phyloP scores from a whole-genome alignment of 129 eudicot species.

The Scalesia atractyloides region DNA sequence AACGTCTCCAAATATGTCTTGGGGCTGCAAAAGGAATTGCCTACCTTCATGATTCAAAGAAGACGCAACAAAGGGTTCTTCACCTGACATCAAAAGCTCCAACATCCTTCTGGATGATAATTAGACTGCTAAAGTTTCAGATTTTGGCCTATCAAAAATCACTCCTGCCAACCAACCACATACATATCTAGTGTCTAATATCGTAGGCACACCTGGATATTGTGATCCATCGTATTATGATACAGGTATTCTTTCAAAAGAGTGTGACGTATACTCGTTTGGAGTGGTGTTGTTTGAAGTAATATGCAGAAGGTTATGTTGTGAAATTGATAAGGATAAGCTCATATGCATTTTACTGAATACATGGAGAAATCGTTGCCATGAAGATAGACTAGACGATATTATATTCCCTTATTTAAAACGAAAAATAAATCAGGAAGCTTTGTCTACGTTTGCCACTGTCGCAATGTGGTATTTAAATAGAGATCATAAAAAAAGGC shows the following conservation, averaged over 20 bases:
- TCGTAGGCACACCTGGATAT: slow-evolving; percentile 20
- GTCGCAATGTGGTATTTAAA: background rate
- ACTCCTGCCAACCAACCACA: slow-evolving; percentile 23
- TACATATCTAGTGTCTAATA: background rate
- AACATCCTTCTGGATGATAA: slow-evolving; percentile 20
- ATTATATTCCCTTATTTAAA: slow-evolving; percentile 15
- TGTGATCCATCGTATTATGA: slow-evolving; percentile 20
- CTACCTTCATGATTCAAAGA: slow-evolving; percentile 18
- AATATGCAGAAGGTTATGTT: slow-evolving; percentile 19
- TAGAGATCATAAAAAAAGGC: background rate
- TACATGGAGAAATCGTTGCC: background rate
- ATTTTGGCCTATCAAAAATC: slow-evolving; percentile 23
- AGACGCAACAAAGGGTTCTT: slow-evolving; percentile 9
- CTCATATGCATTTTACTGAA: background rate
- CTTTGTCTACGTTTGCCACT: background rate
- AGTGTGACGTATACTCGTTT: slow-evolving; percentile 28
- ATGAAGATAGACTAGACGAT: slow-evolving; percentile 15
- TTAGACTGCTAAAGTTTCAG: slow-evolving; percentile 18
- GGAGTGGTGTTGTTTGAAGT: slow-evolving; percentile 30
- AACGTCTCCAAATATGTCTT: slow-evolving; percentile 10
- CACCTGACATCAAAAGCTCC: slow-evolving; percentile 19
- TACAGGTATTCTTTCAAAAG: slow-evolving; percentile 21
- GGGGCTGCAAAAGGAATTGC: slow-evolving; percentile 22
- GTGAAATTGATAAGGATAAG: background rate
- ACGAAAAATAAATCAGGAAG: slow-evolving; percentile 10